Percentiles rank a stretch among this genome's conserved stretches.
Conservation (phyloP, 2,329 filamentous ascomycete species). For the Fusarium sp. region DNA sequence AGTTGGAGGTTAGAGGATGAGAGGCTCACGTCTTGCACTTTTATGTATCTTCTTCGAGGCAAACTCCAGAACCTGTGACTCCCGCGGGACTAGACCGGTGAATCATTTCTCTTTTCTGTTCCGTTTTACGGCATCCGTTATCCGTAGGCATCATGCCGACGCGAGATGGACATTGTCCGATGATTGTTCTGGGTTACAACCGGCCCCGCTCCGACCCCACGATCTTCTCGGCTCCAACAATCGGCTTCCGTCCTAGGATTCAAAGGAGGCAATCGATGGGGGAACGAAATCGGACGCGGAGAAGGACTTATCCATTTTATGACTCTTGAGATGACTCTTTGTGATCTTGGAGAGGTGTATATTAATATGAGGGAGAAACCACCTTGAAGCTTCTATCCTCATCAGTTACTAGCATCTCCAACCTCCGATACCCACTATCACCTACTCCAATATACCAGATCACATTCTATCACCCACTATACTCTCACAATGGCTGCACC, state of each 20-base stretch:
- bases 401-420: neutral
- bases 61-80: accelerated
- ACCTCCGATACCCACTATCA: neutral
- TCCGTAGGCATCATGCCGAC: neutral
- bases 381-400: neutral
- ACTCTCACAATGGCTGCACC: slow-evolving; percentile 27
- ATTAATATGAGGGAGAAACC: slow-evolving; percentile 6
- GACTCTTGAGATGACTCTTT: neutral
- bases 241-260: neutral
- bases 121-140: neutral
- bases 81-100: neutral
- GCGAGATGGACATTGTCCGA: slow-evolving; percentile 1
- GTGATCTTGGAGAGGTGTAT: neutral
- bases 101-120: neutral
- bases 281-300: neutral
- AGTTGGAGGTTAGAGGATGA: neutral
- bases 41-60: neutral
- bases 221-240: neutral
- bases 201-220: slow-evolving; percentile 25
- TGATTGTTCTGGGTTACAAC: accelerated
- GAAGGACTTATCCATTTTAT: neutral
- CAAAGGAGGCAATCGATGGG: neutral
- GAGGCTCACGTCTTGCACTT: slow-evolving; percentile 1
- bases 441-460: too few species aligned
- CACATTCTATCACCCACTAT: too few species aligned